Conservation (phyloP, 495 filamentous ascomycete genomes). For the Penicillium steckii region DNA sequence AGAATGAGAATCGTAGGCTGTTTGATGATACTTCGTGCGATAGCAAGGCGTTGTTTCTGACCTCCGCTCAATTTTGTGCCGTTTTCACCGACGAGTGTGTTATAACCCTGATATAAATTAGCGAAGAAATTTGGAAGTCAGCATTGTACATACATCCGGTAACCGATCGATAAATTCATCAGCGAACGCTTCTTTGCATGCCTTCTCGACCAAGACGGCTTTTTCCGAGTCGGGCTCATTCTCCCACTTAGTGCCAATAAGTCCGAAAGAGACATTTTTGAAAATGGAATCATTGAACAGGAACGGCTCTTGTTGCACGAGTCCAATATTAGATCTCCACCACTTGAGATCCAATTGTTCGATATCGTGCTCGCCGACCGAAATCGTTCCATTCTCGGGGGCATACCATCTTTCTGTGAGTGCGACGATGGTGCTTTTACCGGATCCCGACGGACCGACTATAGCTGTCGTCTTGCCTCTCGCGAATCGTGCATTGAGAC, state of each 20-base stretch:
- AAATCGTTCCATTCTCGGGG: slow-evolving; percentile 46
- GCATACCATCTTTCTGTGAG: slow-evolving; percentile 64
- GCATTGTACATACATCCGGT: slow-evolving; percentile 22
- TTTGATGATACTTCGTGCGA: slow-evolving; percentile 78
- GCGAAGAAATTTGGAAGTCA: neutral
- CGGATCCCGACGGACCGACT: slow-evolving; percentile 59
- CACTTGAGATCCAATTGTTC: slow-evolving; percentile 72
- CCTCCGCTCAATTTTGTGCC: slow-evolving; percentile 39
- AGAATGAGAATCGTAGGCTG: slow-evolving; percentile 77
- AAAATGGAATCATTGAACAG: slow-evolving; percentile 74
- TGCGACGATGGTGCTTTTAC: slow-evolving; percentile 66
- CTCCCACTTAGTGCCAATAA: slow-evolving; percentile 65
- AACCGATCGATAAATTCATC: slow-evolving; percentile 40
- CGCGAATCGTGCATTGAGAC: slow-evolving; percentile 39
- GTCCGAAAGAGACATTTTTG: slow-evolving; percentile 75
- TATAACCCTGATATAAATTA: slow-evolving; percentile 27
- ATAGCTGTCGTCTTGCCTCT: slow-evolving; percentile 50
- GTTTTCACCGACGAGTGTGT: slow-evolving; percentile 34
- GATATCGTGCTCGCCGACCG: slow-evolving; percentile 48
- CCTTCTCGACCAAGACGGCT: slow-evolving; percentile 36
- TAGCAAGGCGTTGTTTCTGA: slow-evolving; percentile 61
- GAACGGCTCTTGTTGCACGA: slow-evolving; percentile 54
- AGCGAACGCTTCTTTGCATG: slow-evolving; percentile 64
- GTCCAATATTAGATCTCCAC: slow-evolving; percentile 75
- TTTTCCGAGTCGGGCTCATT: slow-evolving; percentile 48